Evolutionary conservation across 169 alveolate genomes (phyloP).

Genomic region (Miamiensis avidus): DNA sequence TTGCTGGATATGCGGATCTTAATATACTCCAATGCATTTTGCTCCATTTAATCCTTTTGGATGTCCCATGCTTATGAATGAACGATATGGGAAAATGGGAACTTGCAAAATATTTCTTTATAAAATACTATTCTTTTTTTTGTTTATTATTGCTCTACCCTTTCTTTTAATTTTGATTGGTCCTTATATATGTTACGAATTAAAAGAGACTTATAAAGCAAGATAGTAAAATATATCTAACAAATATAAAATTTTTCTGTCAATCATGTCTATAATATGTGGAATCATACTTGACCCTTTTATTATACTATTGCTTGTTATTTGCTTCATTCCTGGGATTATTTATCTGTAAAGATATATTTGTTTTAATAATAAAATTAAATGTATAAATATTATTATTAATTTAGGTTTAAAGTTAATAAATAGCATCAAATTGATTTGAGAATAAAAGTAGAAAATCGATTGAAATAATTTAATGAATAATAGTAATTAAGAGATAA

Average conservation of each 20-base stretch:
- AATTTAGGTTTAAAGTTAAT: background rate
- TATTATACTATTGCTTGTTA: no score
- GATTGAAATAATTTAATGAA: background rate
- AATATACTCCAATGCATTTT: constrained; percentile 23
- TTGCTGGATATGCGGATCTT: constrained; percentile 27
- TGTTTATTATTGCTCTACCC: background rate
- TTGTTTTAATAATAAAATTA: no score
- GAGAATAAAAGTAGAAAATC: background rate
- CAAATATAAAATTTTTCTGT: background rate
- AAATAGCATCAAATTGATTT: background rate
- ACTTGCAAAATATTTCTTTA: background rate
- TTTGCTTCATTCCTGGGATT: background rate
- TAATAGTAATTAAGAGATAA: background rate
- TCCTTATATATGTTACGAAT: background rate
- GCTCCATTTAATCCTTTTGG: constrained; percentile 41
- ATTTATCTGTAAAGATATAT: background rate
- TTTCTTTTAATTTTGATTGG: background rate
- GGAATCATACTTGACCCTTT: background rate
- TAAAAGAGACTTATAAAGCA: no score
- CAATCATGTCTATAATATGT: no score
- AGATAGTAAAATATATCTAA: no score
- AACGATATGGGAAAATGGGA: background rate
- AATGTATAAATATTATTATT: no score
- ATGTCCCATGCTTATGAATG: constrained; percentile 22
- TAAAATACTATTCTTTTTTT: no score